Conservation (phyloP, 441 rosid genomes). For the Metrosideros polymorpha region DNA sequence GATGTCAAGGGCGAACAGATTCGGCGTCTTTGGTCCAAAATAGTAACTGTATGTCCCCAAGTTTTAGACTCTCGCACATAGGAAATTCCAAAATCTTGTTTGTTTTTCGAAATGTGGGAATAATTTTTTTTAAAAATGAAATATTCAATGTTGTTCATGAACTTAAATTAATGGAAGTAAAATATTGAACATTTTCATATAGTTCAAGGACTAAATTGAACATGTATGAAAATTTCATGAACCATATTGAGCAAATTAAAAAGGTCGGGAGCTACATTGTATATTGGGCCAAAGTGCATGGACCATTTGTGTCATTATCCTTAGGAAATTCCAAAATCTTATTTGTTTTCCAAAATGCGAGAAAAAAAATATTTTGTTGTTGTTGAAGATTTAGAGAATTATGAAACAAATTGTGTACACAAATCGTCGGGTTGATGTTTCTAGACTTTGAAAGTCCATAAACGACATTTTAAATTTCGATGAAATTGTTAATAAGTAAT, state of each 20-base stretch:
- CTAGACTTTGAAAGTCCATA: neutral
- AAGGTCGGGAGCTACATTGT: no score
- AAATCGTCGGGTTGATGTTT: neutral
- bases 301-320: no score
- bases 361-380: neutral
- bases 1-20: neutral
- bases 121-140: no score
- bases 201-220: no score
- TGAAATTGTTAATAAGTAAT: neutral
- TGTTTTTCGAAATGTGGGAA: no score
- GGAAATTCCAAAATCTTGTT: neutral
- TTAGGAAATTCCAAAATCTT: no score
- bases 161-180: no score
- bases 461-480: neutral
- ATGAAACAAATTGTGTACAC: neutral
- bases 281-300: no score
- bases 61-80: neutral
- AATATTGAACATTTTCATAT: no score
- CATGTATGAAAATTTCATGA: no score
- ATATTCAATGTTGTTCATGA: no score
- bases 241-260: no score
- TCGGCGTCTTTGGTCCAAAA: neutral
- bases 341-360: neutral
- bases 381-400: neutral
- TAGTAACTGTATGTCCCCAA: neutral